These are phyloP conservation scores for Pseudogymnoascus sp. DNA, from an alignment of 2,329 filamentous ascomycete genomes.

Conservation along the genomic window DNA sequence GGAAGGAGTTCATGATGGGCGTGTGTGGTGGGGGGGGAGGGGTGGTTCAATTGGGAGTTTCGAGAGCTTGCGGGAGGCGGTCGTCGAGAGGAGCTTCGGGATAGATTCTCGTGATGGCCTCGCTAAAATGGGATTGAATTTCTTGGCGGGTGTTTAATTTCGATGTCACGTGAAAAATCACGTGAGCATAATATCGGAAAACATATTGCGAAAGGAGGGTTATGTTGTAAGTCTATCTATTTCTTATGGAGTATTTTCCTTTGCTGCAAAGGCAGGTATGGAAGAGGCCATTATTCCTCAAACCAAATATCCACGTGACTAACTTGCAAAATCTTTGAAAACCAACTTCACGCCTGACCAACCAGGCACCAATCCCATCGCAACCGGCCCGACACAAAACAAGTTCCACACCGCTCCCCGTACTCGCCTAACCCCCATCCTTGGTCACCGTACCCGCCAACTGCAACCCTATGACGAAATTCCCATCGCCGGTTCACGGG, in stretches of 20 bases:
- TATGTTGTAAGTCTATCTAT: neutral
- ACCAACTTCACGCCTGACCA: neutral
- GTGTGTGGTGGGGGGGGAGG: neutral
- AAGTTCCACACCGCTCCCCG: no score
- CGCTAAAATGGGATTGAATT: neutral
- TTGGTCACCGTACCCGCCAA: neutral
- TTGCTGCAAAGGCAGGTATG: neutral
- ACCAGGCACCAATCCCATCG: neutral
- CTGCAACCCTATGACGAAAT: neutral
- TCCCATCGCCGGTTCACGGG: no score
- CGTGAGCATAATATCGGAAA: neutral
- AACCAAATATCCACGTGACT: no score
- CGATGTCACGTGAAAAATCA: neutral
- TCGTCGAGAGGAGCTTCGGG: neutral
- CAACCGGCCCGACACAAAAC: no score
- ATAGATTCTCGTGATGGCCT: neutral
- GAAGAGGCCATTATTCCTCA: neutral
- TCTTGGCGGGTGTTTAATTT: neutral
- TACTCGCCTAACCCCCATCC: neutral
- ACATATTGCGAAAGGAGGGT: neutral
- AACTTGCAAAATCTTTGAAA: no score
- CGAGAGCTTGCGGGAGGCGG: neutral
- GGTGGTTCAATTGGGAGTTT: constrained; percentile 29
- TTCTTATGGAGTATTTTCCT: neutral
- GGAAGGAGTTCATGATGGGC: constrained; percentile 83